Conservation (phyloP, 257 asterid genomes). For the Solanum bukasovii region DNA sequence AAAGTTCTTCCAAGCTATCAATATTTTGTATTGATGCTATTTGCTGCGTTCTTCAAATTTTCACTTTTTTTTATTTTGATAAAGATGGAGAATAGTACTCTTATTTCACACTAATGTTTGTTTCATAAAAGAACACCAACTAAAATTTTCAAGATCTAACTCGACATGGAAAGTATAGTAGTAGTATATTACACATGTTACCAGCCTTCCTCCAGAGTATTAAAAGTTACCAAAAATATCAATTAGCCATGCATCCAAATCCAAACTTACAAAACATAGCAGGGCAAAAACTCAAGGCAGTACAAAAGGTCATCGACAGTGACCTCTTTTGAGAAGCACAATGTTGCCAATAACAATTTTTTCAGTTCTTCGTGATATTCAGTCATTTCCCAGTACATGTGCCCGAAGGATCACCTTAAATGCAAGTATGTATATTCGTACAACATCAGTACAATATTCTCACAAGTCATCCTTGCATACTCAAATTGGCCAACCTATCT, state of each 20-base stretch:
- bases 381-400: neutral
- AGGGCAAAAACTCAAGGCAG: neutral
- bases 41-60: neutral
- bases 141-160: neutral
- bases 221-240: neutral
- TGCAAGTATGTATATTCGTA: neutral
- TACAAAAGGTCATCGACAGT: neutral
- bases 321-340: neutral
- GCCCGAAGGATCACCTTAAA: neutral
- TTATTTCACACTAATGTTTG: neutral
- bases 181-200: neutral
- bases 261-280: neutral
- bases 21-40: neutral
- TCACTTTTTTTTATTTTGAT: neutral
- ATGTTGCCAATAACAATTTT: neutral
- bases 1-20: neutral
- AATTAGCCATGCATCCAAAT: neutral
- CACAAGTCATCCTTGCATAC: neutral
- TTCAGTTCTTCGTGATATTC: neutral
- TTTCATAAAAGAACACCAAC: neutral
- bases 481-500: conserved; percentile 7
- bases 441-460: neutral
- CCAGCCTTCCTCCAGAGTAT: neutral
- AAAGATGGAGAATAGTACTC: neutral
- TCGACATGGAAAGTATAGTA: neutral